Base-by-base conservation (phyloP, 108 stramenopile species). In the Stephanodiscus triporus region DNA sequence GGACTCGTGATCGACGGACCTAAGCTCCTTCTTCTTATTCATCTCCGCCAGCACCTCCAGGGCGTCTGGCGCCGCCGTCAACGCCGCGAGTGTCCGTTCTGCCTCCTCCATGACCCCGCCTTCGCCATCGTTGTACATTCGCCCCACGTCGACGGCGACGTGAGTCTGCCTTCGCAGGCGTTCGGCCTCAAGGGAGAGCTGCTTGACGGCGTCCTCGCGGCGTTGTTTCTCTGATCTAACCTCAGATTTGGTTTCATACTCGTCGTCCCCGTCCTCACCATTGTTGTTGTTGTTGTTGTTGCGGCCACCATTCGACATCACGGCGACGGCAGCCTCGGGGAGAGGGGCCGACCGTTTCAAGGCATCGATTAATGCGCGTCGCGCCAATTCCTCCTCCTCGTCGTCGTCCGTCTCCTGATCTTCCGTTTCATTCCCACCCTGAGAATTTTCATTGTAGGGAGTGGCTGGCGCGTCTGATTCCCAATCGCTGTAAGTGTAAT, bases 31-130 rank as follows among this genome's bases (percentile, higher is more conserved):
- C 77, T 95, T 96, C 70, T 97, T 95, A 64, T 92, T 90, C 63
- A 92, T 81, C 80, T 97, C 93, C 1, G 91, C 91, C 49, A 97
- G 73, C 0, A 97, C 93, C 78, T 96, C 90, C 22, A 99, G 75
- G 11, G 98, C 97, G 81, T 96, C 95, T 24, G 75, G 77, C 8
- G 89, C 87, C 9, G 92, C 87, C 64, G 82, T 89, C 37, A 88
- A 80, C 59, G 91, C 91, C 49, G 87, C 85, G 50, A 92, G 70
- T 36, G 84, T 88, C 22, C 95, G 87, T 76, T 98, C 95, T 6
- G 92, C 91, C 69, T 98, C 98, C 71, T 97, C 98, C 94, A 97
- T 93, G 29, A 97, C 81, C 32, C 95, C 96, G 8, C 87, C 91
- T 40, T 89, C 92, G 19, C 71, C 82, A 48, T 95, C 94, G 61